Evolutionary conservation across 208 protist genomes (phyloP).

Genomic region (Leptomonas seymouri): DNA sequence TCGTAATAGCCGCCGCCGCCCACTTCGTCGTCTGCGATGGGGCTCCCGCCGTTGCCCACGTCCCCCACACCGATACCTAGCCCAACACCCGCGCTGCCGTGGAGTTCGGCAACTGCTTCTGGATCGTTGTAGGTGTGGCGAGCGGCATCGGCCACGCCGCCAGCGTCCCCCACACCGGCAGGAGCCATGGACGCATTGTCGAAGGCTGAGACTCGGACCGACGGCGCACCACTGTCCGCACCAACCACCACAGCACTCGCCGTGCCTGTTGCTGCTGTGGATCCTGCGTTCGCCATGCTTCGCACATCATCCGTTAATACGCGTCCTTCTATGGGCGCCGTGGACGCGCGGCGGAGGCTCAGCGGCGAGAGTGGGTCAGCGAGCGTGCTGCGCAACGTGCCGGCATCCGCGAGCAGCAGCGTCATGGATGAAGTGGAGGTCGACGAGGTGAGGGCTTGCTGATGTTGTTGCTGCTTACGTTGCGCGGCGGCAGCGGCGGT

Average conservation of each 20-base stretch:
- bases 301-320: not conserved
- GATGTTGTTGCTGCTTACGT: not conserved
- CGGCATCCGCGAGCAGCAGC: not conserved
- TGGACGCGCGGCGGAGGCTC: slow-evolving; percentile 4
- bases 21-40: too few species aligned
- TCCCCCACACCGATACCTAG: not conserved
- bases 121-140: too few species aligned
- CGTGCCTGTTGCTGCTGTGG: not conserved
- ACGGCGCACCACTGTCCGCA: too few species aligned
- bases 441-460: not conserved
- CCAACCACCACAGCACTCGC: not conserved
- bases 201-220: too few species aligned
- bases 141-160: too few species aligned
- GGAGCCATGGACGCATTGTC: too few species aligned
- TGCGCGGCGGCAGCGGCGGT: slow-evolving; percentile 22
- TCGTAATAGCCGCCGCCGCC: slow-evolving; percentile 35
- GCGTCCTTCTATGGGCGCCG: not conserved
- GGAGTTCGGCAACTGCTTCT: not conserved
- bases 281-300: not conserved
- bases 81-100: not conserved
- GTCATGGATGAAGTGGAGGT: not conserved
- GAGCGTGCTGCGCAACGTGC: not conserved
- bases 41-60: slow-evolving; percentile 11
- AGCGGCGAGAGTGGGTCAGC: slow-evolving; percentile 2
- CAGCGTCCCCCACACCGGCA: too few species aligned